Conservation (phyloP, 352 stramenopile species). For the Stramenopiles sp. region DNA sequence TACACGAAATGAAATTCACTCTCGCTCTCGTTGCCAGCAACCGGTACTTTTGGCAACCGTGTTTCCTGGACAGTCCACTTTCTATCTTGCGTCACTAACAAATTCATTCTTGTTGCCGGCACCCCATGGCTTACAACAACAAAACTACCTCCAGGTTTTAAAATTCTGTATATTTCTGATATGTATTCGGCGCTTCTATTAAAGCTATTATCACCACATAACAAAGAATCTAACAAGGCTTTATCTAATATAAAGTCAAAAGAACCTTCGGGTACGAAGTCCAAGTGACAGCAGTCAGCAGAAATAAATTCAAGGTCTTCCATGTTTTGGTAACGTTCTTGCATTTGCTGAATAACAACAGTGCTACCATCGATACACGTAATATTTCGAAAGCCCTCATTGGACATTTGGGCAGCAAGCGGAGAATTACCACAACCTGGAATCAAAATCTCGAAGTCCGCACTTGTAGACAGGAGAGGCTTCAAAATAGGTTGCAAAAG, state of each 20-base stretch:
- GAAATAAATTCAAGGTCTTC: constrained; percentile 14
- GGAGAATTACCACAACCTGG: constrained; percentile 19
- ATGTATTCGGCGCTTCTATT: constrained; percentile 15
- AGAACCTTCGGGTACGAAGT: neutral
- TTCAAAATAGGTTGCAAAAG: neutral
- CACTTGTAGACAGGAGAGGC: too few species aligned
- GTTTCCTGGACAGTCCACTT: neutral
- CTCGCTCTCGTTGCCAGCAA: neutral
- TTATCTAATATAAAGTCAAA: constrained; percentile 21
- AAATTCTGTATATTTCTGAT: constrained; percentile 21
- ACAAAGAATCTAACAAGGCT: constrained; percentile 16
- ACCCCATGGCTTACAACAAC: constrained; percentile 19
- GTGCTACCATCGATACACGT: constrained; percentile 14
- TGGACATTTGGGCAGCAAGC: constrained; percentile 17
- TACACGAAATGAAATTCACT: neutral
- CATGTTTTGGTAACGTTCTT: constrained; percentile 13
- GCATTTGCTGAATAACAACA: constrained; percentile 21
- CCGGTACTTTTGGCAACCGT: neutral
- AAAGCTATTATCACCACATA: constrained; percentile 15
- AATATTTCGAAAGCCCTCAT: constrained; percentile 17
- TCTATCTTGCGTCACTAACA: constrained; percentile 13
- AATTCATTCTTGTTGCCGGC: constrained; percentile 15
- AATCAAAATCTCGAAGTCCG: constrained; percentile 15
- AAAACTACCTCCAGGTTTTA: constrained; percentile 16
- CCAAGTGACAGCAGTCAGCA: constrained; percentile 1